Base-by-base conservation (phyloP, 768 basidiomycete genomes). In the Cystofilobasidium capitatum region DNA sequence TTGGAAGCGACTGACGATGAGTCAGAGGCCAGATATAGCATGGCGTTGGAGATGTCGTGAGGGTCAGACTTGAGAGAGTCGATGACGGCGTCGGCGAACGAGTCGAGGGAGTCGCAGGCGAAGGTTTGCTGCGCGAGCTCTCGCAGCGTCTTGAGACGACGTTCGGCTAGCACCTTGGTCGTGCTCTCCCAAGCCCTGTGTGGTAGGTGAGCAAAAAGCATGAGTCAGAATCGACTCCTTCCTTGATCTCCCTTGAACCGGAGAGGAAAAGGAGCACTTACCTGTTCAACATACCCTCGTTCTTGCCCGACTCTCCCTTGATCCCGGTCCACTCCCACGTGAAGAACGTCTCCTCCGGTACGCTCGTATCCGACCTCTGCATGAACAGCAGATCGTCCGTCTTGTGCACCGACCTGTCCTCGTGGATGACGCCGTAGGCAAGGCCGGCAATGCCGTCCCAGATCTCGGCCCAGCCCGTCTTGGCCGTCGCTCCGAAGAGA, bases 381-480 rank as follows among this genome's bases (percentile, higher is more conserved):
- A 68, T 62, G 45, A 68, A 68, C n/a, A 68, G 62, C 29, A 68
- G 66, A 44, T 68, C 66, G 44, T 68, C 66, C 4, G 14, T 33
- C 57, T 68, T 68, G 51, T 57, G 39, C 10, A 68, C 31, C 40
- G 54, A 44, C 20, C 26, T 40, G 39, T 60, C 61, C 0, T 29
- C 40, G 31, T 24, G 8, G 26, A 62, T 44, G 14, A 61, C 62
- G 13, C 26, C 24, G 8, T 4, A 3, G 0, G 66, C 66, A 7
- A 58, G 24, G 14, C 22, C 31, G 17, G 45, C 29, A 29, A 68
- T 16, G 24, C 36, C 66, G n/a, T 45, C 36, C 66, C 66, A 68
- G 54, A 68, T 58, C 59, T 68, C 66, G 22, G 26, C 24, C 66
- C 66, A 68, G 2, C 61, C 66, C 20, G 29, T 40, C 3, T 35